phyloP scores from a whole-genome alignment of 768 basidiomycete species.

The Lyophyllum shimeji region DNA sequence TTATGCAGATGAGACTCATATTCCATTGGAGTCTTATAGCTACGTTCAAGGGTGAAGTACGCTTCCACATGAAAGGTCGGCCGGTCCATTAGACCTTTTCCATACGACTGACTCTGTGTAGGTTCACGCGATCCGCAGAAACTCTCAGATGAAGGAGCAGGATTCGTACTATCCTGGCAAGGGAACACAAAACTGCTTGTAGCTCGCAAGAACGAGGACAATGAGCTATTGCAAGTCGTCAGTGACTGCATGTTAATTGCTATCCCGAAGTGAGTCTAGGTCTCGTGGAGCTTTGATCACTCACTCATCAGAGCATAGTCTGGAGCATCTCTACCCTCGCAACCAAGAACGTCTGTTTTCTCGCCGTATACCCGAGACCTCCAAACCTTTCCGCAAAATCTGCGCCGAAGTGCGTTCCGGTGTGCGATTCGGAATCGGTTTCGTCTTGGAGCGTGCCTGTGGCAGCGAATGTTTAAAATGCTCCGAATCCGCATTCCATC shows the following conservation, averaged over 20 bases:
- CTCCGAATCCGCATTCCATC: constrained; percentile 60
- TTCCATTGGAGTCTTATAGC: constrained; percentile 81
- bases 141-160: constrained; percentile 70
- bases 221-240: constrained; percentile 79
- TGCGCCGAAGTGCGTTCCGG: constrained; percentile 85
- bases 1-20: constrained; percentile 62
- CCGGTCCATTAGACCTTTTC: background rate
- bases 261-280: constrained; percentile 74
- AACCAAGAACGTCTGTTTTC: constrained; percentile 15
- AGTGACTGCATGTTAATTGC: constrained; percentile 81
- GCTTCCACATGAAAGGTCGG: constrained; percentile 84
- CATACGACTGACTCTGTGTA: constrained; percentile 24
- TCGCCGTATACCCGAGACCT: constrained; percentile 16
- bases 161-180: constrained; percentile 84
- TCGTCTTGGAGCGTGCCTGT: constrained; percentile 82
- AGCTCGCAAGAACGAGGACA: constrained; percentile 66
- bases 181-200: constrained; percentile 72
- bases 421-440: constrained; percentile 84
- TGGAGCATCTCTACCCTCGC: constrained; percentile 21
- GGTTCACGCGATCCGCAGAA: constrained; percentile 83
- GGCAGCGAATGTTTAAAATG: constrained; percentile 65
- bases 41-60: constrained; percentile 69
- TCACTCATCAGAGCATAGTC: constrained; percentile 8
- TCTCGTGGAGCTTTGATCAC: background rate
- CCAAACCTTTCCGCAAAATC: constrained; percentile 57